Conservation (phyloP, 192 early-diverging fungal genomes). For the Backusella parvicylindrica region DNA sequence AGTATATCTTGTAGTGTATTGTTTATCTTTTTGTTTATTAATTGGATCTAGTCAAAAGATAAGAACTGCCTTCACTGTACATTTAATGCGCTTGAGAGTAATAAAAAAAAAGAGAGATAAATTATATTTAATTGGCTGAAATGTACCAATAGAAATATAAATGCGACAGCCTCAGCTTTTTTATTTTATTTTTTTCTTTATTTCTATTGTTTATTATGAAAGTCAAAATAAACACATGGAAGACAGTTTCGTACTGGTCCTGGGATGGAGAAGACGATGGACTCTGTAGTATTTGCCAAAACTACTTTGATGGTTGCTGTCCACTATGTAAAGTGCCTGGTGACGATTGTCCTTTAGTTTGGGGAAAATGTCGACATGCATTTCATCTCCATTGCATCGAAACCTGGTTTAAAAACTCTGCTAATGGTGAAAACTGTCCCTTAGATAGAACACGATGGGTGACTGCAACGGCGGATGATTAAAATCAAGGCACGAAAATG, state of each 20-base stretch:
- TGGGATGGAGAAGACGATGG: slow-evolving; percentile 83
- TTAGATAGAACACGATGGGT: slow-evolving; percentile 82
- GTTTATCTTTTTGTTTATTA: too few relatives aligned
- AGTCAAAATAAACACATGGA: slow-evolving; percentile 53
- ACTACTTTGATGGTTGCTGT: slow-evolving; percentile 84
- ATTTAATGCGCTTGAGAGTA: too few relatives aligned
- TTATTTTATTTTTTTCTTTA: neutral
- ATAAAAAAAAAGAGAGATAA: too few relatives aligned
- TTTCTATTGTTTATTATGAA: slow-evolving; percentile 11
- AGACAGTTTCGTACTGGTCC: slow-evolving; percentile 80
- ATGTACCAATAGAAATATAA: too few relatives aligned
- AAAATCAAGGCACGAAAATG: neutral
- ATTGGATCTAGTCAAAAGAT: too few relatives aligned
- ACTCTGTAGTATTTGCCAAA: slow-evolving; percentile 90
- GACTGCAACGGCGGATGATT: slow-evolving; percentile 16
- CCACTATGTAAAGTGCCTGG: slow-evolving; percentile 82
- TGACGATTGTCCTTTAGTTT: slow-evolving; percentile 82
- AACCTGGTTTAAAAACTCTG: slow-evolving; percentile 74
- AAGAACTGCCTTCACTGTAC: too few relatives aligned
- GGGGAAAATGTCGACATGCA: slow-evolving; percentile 88
- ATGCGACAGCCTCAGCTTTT: too few relatives aligned
- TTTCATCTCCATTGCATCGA: slow-evolving; percentile 95
- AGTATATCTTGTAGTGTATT: too few relatives aligned
- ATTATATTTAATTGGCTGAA: too few relatives aligned
- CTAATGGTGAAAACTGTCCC: slow-evolving; percentile 77